Evolutionary conservation across 768 basidiomycete species (phyloP), one percentile per base, ranked within the genome.

Genomic region (Suillus subluteus): DNA sequence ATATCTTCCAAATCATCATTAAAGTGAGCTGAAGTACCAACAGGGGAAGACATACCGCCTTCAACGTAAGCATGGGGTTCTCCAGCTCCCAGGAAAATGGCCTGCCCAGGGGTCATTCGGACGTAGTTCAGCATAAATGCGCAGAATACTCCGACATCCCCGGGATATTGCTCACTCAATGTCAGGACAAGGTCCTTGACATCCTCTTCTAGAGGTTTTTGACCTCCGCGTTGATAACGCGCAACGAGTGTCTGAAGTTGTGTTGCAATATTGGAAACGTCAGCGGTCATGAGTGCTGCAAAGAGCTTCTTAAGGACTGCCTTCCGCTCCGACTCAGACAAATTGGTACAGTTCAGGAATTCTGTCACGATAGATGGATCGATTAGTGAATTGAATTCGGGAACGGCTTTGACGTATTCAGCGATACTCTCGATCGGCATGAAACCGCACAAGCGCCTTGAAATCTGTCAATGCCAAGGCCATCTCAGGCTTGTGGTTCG

Each of bases 401-500:
- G 91, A 1, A 93, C 90, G 54, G 77, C 74, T 43, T 77, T 72
- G 68, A 99, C 84, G 79, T 87, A 86, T 21, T 80, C 76, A 21
- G 89, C 88, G 75, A 99, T 93, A 58, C 85, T 79, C 1, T 82
- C 73, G 2, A 95, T 86, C 6, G 97, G 97, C 21, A 91, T 86
- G 81, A 99, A 99, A 52, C 97, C 97, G 75, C 96, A 97, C 73
- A 99, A n/a, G 82, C 2, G 93, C 98, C 46, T 82, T 82, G 82
- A 99, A 99, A 16, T 90, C 87, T 0, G 96, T 96, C 67, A 99
- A 79, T 0, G 98, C 98, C 44, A 99, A 84, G n/a, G 96, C 95
- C 94, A 99, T 97, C 77, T 99, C 98, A 3, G 98, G 98, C 79
- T 99, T 99, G 73, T 99, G 98, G 75, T 99, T 99, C 6, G 89